Evolutionary conservation across 768 basidiomycete species (phyloP).

Genomic region (Pleurotus ostreatus): DNA sequence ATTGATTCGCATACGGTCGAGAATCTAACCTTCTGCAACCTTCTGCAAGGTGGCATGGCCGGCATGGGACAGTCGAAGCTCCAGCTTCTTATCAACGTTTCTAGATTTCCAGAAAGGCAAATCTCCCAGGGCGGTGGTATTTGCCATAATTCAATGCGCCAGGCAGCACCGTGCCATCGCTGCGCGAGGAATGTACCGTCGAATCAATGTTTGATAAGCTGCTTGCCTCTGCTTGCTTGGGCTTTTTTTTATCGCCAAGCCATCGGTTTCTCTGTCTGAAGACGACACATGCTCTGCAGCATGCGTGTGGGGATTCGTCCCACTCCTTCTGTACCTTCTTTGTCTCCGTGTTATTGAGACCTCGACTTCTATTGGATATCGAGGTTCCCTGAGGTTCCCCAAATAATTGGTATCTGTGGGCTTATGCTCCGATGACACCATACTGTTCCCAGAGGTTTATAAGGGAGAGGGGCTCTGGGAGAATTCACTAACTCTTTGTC

Average conservation of each 20-base stretch:
- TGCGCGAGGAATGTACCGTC: too few relatives aligned
- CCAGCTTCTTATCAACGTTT: too few relatives aligned
- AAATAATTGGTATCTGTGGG: not conserved
- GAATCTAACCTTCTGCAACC: too few relatives aligned
- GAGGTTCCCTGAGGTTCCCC: not conserved
- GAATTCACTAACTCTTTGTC: not conserved
- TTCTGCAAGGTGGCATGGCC: too few relatives aligned
- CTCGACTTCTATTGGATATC: not conserved
- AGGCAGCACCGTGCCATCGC: too few relatives aligned
- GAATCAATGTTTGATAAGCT: too few relatives aligned
- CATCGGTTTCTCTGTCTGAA: not conserved
- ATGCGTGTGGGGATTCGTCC: not conserved
- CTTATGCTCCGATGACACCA: conserved; percentile 4
- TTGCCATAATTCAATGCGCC: too few relatives aligned
- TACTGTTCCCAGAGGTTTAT: not conserved
- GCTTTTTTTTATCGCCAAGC: not conserved
- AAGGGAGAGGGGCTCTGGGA: not conserved
- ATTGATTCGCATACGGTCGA: too few relatives aligned
- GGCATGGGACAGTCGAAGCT: too few relatives aligned
- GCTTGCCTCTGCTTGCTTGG: too few relatives aligned
- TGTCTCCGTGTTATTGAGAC: not conserved
- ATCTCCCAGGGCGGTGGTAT: too few relatives aligned
- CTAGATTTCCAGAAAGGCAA: too few relatives aligned
- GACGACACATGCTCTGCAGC: not conserved
- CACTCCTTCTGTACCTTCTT: not conserved